These are phyloP conservation scores for Zasmidium cellare DNA, from an alignment of 2,329 filamentous ascomycete genomes.

Conservation along the genomic window DNA sequence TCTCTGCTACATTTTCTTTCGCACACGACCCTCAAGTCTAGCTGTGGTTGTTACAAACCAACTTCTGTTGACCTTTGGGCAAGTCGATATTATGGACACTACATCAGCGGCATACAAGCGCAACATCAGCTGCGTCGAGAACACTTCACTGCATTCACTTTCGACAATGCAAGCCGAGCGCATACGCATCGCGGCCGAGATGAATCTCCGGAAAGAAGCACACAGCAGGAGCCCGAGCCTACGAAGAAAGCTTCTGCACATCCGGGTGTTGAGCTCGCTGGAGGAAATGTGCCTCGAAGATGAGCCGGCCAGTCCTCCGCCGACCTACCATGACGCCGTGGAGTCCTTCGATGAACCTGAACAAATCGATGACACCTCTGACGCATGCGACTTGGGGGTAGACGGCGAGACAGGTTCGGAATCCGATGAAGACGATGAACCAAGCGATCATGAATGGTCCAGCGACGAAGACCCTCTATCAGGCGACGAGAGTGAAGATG, in stretches of 20 bases:
- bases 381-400: no score
- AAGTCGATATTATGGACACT: no score
- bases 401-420: background rate
- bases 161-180: slow-evolving; percentile 2
- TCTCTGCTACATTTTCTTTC: no score
- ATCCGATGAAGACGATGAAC: background rate
- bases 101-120: no score
- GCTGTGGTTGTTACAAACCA: no score
- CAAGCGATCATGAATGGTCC: background rate
- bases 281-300: background rate
- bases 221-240: background rate
- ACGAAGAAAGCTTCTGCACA: background rate
- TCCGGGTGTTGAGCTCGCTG: background rate
- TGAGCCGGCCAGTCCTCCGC: background rate
- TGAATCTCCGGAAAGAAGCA: background rate
- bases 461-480: background rate
- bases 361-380: background rate
- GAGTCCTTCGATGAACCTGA: background rate
- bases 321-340: background rate
- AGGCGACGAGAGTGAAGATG: no score
- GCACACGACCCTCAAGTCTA: no score
- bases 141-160: no score
- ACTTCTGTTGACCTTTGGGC: no score
- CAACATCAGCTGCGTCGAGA: no score
- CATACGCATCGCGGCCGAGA: background rate